Conservation (phyloP, 2,329 filamentous ascomycete genomes). For the Trichoderma sp. region DNA sequence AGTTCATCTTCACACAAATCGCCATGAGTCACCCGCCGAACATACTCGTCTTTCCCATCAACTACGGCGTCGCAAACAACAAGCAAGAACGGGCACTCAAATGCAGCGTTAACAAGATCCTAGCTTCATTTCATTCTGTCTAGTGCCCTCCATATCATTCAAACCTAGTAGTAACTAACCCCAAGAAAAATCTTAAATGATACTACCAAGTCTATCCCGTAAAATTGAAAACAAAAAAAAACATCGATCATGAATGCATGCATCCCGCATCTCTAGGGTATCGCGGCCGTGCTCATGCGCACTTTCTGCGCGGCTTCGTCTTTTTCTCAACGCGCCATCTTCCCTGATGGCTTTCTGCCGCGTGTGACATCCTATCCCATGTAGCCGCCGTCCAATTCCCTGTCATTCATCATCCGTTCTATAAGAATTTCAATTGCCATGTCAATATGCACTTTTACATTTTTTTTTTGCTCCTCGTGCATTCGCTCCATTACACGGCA, state of each 20-base stretch:
- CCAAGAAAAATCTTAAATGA: constrained; percentile 23
- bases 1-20: background rate
- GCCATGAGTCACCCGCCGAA: background rate
- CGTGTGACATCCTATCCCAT: constrained; percentile 20
- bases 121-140: constrained; percentile 19
- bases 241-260: constrained; percentile 26
- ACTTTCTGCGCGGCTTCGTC: constrained; percentile 19
- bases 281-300: constrained; percentile 30
- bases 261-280: constrained; percentile 32
- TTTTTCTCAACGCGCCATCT: constrained; percentile 1
- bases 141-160: background rate
- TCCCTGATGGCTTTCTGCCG: constrained; percentile 23
- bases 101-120: constrained; percentile 7
- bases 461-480: background rate
- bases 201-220: constrained; percentile 36
- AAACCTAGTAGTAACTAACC: constrained; percentile 14
- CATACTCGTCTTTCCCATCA: background rate
- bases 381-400: constrained; percentile 21
- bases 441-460: constrained; percentile 12
- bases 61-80: background rate
- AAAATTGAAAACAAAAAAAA: constrained; percentile 21
- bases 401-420: constrained; percentile 23
- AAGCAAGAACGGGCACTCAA: background rate
- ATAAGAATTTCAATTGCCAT: constrained; percentile 23
- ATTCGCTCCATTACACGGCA: constrained; percentile 62